Conservation (phyloP, 192 early-diverging fungal species). For the Coemansia sp. region DNA sequence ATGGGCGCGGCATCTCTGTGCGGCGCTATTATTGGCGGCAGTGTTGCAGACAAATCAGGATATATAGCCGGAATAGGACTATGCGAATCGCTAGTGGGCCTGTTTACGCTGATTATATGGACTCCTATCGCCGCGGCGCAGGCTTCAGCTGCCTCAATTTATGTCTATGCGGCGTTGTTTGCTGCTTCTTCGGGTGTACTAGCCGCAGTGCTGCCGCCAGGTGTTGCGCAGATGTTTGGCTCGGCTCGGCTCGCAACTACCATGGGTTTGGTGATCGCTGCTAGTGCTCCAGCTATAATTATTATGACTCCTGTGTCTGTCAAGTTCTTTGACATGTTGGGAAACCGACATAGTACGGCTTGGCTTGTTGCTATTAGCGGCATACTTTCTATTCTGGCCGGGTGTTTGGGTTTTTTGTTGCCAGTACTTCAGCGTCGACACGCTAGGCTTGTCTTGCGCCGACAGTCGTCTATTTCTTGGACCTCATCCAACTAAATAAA, state of each 20-base stretch:
- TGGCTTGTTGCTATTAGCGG: conserved; percentile 34
- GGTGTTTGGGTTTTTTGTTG: conserved; percentile 12
- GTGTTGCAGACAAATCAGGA: conserved; percentile 20
- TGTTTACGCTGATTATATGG: conserved; percentile 37
- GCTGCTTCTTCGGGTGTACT: conserved; percentile 27
- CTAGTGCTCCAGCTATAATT: conserved; percentile 20
- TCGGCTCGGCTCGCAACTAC: conserved; percentile 24
- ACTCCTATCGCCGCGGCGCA: conserved; percentile 14
- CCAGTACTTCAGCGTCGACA: conserved; percentile 29
- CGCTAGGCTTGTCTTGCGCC: conserved; percentile 1
- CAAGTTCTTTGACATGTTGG: conserved; percentile 18
- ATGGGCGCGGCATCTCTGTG: conserved; percentile 13
- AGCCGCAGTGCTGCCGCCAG: conserved; percentile 23
- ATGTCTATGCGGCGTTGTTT: conserved; percentile 31
- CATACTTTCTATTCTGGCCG: conserved; percentile 25
- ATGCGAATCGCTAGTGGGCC: conserved; percentile 24
- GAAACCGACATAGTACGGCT: conserved; percentile 1
- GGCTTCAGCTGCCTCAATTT: conserved; percentile 14
- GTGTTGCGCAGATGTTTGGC: conserved; percentile 41
- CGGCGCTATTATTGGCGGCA: conserved; percentile 23
- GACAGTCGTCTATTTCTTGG: conserved; percentile 8
- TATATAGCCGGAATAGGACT: conserved; percentile 35
- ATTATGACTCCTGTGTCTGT: conserved; percentile 22
- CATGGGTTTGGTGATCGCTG: conserved; percentile 20
- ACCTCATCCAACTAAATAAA: not conserved